Evolutionary conservation across 192 early-diverging fungal genomes (phyloP).

Genomic region (Entomortierella lignicola): DNA sequence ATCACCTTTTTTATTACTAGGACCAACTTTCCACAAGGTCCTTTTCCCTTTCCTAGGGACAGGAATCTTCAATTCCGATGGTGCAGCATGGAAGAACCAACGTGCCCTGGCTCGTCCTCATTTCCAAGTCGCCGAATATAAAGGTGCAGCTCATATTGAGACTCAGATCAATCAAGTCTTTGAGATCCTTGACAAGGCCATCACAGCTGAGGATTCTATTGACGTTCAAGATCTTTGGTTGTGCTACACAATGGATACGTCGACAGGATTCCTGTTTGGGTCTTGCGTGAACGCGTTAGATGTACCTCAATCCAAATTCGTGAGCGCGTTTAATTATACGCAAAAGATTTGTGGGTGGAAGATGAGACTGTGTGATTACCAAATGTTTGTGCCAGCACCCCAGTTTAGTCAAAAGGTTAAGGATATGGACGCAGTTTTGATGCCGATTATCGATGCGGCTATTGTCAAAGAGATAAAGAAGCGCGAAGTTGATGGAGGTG

Average conservation of each 20-base stretch:
- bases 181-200: slow-evolving; percentile 25
- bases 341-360: slow-evolving; percentile 50
- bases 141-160: slow-evolving; percentile 49
- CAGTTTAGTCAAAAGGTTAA: slow-evolving; percentile 33
- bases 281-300: slow-evolving; percentile 44
- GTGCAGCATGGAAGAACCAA: slow-evolving; percentile 51
- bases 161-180: slow-evolving; percentile 50
- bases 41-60: slow-evolving; percentile 51
- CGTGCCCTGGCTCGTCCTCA: slow-evolving; percentile 47
- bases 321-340: slow-evolving; percentile 42
- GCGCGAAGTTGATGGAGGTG: background rate
- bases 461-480: slow-evolving; percentile 32
- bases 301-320: slow-evolving; percentile 28
- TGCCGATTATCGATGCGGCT: slow-evolving; percentile 43
- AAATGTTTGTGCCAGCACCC: slow-evolving; percentile 10
- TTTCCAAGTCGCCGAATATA: slow-evolving; percentile 51
- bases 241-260: slow-evolving; percentile 43
- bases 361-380: slow-evolving; percentile 33
- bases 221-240: slow-evolving; percentile 50
- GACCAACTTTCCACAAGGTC: slow-evolving; percentile 36
- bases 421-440: slow-evolving; percentile 38
- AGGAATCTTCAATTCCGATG: slow-evolving; percentile 50
- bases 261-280: slow-evolving; percentile 42
- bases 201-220: background rate
- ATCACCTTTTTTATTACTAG: too few relatives aligned